Evolutionary conservation across 352 stramenopile species (phyloP).

Genomic region (Lagenidium giganteum): DNA sequence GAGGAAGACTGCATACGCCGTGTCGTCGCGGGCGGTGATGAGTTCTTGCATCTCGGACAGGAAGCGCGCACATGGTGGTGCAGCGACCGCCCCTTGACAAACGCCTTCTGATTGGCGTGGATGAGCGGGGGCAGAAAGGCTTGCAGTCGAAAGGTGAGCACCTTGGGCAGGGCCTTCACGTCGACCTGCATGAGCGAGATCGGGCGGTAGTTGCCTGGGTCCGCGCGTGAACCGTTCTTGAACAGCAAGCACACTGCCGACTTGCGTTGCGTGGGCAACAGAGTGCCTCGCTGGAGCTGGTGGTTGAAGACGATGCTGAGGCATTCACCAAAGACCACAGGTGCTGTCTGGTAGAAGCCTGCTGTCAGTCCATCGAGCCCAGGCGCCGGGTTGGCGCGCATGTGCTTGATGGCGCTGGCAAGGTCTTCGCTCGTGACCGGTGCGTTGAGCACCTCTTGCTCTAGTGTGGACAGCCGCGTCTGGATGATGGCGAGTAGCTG

Average conservation of each 20-base stretch:
- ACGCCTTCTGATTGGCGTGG: constrained; percentile 15
- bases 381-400: not conserved
- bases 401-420: constrained; percentile 2
- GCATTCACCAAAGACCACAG: constrained; percentile 15
- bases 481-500: no score
- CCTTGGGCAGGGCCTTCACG: constrained; percentile 14
- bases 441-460: no score
- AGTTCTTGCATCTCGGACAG: constrained; percentile 15
- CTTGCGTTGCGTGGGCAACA: constrained; percentile 16
- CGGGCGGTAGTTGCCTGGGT: constrained; percentile 16
- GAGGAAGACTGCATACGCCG: constrained; percentile 14
- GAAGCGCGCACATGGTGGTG: constrained; percentile 14
- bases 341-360: constrained; percentile 18
- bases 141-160: constrained; percentile 4
- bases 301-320: constrained; percentile 16
- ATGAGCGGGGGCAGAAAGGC: constrained; percentile 2
- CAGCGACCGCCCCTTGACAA: constrained; percentile 10
- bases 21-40: not conserved
- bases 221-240: constrained; percentile 8
- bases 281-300: constrained; percentile 8
- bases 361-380: constrained; percentile 13
- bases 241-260: constrained; percentile 13
- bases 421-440: no score
- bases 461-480: no score
- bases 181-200: constrained; percentile 24